Conservation (phyloP, 768 basidiomycete species). For the Kwoniella dendrophila region DNA sequence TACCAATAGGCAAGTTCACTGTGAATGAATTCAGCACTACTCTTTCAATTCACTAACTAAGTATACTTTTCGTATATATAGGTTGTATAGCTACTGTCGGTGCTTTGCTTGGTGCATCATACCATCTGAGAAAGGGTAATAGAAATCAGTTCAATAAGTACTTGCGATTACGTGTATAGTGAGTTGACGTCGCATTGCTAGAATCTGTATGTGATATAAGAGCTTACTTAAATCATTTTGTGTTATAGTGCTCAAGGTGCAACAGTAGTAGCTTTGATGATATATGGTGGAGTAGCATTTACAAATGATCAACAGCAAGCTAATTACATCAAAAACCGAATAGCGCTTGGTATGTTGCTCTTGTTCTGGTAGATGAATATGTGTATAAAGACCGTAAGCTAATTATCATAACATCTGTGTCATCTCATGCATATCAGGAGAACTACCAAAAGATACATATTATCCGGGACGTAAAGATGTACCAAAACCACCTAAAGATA, state of each 20-base stretch:
- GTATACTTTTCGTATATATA: not conserved
- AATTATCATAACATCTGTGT: not conserved
- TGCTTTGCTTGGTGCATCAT: conserved; percentile 48
- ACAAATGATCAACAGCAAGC: conserved; percentile 38
- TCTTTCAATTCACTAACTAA: too few relatives aligned
- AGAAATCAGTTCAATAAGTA: conserved; percentile 49
- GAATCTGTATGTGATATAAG: not conserved
- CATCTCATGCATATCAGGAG: conserved; percentile 23
- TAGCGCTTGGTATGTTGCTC: conserved; percentile 28
- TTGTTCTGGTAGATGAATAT: not conserved
- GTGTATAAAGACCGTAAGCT: not conserved
- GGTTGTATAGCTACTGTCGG: conserved; percentile 48
- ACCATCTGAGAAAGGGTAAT: conserved; percentile 48
- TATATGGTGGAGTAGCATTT: conserved; percentile 42
- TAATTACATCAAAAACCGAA: conserved; percentile 36
- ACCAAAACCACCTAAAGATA: conserved; percentile 10
- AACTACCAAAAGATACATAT: conserved; percentile 46
- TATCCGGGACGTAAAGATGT: conserved; percentile 31
- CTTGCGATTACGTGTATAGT: conserved; percentile 50
- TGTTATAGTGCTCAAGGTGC: conserved; percentile 47
- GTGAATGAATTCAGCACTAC: too few relatives aligned
- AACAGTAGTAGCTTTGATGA: conserved; percentile 53
- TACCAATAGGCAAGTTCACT: conserved; percentile 46
- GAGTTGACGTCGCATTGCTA: conserved; percentile 19
- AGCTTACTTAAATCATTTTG: not conserved